A percentile compares a stretch with the other conserved stretches of the same genome.
These are phyloP conservation scores for Scedosporium dehoogii DNA, from an alignment of 2,329 filamentous ascomycete species.

Conservation along the genomic window DNA sequence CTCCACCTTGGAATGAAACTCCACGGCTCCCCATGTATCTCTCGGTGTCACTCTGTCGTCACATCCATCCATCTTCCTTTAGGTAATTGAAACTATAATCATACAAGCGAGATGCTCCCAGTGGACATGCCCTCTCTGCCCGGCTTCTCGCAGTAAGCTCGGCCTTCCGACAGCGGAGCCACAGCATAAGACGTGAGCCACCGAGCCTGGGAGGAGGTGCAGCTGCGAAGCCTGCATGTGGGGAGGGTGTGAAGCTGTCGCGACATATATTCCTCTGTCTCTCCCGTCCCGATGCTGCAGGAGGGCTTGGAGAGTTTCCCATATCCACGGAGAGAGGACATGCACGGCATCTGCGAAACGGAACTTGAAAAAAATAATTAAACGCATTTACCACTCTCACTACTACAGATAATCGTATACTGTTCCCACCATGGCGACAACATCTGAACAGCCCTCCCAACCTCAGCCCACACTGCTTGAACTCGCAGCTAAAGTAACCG, in stretches of 20 bases:
- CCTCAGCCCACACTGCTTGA: conserved; percentile 25
- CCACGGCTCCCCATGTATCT: not conserved
- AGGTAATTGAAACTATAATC: not conserved
- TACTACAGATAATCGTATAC: not conserved
- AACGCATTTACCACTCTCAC: not conserved
- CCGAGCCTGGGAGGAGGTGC: not conserved
- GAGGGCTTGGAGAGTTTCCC: not conserved
- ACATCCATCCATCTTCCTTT: not conserved
- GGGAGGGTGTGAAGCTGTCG: not conserved
- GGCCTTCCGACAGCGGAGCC: not conserved
- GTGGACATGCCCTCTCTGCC: not conserved
- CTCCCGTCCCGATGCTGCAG: not conserved
- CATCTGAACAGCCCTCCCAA: not conserved
- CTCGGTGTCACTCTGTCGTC: not conserved
- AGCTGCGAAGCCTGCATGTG: not conserved
- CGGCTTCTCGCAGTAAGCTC: not conserved
- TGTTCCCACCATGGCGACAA: not conserved
- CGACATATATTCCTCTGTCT: not conserved
- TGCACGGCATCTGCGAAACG: not conserved
- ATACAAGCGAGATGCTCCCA: not conserved
- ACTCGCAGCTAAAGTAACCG: conserved; percentile 33
- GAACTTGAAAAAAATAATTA: too few relatives aligned
- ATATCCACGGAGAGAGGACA: not conserved
- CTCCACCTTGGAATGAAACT: not conserved
- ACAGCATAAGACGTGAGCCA: not conserved